Evolutionary conservation across 139 green algal species (phyloP).

Genomic region (Zygnema circumcarinatum): DNA sequence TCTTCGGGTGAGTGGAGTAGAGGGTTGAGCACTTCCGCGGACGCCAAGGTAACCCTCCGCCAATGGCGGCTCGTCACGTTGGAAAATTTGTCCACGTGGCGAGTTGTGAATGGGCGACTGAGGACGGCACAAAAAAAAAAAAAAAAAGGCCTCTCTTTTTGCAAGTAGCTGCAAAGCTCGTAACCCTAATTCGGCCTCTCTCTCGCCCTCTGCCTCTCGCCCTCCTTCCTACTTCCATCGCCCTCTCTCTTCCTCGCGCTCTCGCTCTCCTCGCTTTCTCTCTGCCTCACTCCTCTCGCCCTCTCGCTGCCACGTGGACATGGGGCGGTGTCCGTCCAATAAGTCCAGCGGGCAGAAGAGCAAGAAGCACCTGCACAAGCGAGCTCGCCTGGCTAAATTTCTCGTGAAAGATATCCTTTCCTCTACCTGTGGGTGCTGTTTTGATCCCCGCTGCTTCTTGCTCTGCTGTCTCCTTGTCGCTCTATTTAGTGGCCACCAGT

Average conservation of each 20-base stretch:
- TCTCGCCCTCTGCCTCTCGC: not conserved
- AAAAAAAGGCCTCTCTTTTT: no score
- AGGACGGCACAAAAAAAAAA: no score
- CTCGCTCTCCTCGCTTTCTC: not conserved
- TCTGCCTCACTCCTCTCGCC: not conserved
- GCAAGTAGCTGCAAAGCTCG: no score
- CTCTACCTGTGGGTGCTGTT: not conserved
- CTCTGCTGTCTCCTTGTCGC: not conserved
- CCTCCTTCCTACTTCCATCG: not conserved
- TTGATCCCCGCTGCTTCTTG: not conserved
- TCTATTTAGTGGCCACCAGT: not conserved
- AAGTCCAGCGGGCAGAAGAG: slow-evolving; percentile 29
- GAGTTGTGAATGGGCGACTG: no score
- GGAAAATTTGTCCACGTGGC: no score
- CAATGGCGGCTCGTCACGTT: no score
- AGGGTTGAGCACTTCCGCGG: no score
- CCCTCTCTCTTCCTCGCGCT: not conserved
- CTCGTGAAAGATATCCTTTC: slow-evolving; percentile 38
- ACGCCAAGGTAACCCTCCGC: no score
- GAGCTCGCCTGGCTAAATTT: slow-evolving; percentile 26
- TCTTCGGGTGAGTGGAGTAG: no score
- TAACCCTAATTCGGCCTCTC: no score
- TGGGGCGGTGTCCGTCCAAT: slow-evolving; percentile 41
- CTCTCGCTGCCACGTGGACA: not conserved
- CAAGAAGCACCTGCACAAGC: slow-evolving; percentile 41